Conservation (phyloP, 202 grass and related monocot species). For the Setaria viridis region DNA sequence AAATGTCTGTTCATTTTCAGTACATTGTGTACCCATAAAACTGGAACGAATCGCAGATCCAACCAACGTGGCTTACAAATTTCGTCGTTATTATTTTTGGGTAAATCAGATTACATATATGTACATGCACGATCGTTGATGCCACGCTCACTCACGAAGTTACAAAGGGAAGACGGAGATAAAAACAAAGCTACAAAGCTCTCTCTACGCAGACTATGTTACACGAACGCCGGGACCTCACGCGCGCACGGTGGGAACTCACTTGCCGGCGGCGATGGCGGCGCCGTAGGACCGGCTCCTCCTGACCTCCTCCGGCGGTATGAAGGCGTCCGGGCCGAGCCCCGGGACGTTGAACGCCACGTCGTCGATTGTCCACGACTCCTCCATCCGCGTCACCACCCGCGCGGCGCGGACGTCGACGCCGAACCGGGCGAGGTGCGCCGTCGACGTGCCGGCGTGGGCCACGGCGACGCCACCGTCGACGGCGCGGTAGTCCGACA, state of each 20-base stretch:
- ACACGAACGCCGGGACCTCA: slow-evolving; percentile 15
- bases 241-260: not conserved
- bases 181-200: slow-evolving; percentile 15
- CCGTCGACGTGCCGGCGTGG: slow-evolving; percentile 73
- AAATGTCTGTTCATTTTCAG: slow-evolving; percentile 12
- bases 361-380: slow-evolving; percentile 92
- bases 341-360: slow-evolving; percentile 90
- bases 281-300: slow-evolving; percentile 69
- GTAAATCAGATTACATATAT: slow-evolving; percentile 42
- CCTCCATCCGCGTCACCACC: slow-evolving; percentile 94
- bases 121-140: slow-evolving; percentile 42
- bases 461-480: slow-evolving; percentile 71
- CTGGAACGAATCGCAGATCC: not conserved
- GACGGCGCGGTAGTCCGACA: slow-evolving; percentile 73
- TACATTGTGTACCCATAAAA: not conserved
- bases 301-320: slow-evolving; percentile 89
- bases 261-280: slow-evolving; percentile 53
- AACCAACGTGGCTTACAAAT: not conserved
- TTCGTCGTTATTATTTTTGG: slow-evolving; percentile 3
- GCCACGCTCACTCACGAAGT: not conserved
- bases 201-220: slow-evolving; percentile 42
- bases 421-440: slow-evolving; percentile 82
- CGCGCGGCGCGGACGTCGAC: slow-evolving; percentile 71
- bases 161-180: slow-evolving; percentile 7
- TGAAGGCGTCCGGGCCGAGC: slow-evolving; percentile 81